Conservation (phyloP, 2,329 filamentous ascomycete species). For the Parastagonospora nodorum region DNA sequence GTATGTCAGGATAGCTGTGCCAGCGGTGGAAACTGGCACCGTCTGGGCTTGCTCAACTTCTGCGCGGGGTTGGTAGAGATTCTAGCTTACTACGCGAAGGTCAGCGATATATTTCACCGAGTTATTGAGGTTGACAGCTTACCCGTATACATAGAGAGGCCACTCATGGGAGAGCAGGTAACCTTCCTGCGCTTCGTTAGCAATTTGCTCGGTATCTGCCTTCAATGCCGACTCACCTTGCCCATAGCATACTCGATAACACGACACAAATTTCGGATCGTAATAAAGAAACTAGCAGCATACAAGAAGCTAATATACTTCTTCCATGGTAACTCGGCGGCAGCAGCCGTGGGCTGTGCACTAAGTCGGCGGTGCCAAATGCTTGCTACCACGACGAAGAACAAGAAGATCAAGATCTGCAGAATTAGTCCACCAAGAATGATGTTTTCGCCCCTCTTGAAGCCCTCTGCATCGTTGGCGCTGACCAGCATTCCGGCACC, state of each 20-base stretch:
- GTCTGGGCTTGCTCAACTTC: too few species aligned
- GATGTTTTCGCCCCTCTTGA: constrained; percentile 55
- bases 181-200: constrained; percentile 23
- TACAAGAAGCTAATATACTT: constrained; percentile 46
- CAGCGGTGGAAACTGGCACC: too few species aligned
- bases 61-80: too few species aligned
- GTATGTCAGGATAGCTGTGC: too few species aligned
- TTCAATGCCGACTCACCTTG: constrained; percentile 13
- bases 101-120: too few species aligned
- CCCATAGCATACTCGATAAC: constrained; percentile 53
- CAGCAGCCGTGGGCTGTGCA: constrained; percentile 32
- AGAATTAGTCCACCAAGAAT: constrained; percentile 62
- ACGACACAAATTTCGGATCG: constrained; percentile 54
- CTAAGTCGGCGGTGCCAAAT: constrained; percentile 57
- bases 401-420: constrained; percentile 62
- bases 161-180: constrained; percentile 34
- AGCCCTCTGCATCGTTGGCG: constrained; percentile 23
- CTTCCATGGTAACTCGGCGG: constrained; percentile 38
- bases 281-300: constrained; percentile 48
- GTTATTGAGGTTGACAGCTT: too few species aligned
- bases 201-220: background rate
- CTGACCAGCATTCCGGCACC: constrained; percentile 53
- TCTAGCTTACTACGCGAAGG: too few species aligned
- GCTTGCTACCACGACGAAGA: constrained; percentile 58
- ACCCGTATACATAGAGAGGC: constrained; percentile 31